Evolutionary conservation across 148 eudicot genomes (phyloP).

Genomic region (Gaultheria prostrata): DNA sequence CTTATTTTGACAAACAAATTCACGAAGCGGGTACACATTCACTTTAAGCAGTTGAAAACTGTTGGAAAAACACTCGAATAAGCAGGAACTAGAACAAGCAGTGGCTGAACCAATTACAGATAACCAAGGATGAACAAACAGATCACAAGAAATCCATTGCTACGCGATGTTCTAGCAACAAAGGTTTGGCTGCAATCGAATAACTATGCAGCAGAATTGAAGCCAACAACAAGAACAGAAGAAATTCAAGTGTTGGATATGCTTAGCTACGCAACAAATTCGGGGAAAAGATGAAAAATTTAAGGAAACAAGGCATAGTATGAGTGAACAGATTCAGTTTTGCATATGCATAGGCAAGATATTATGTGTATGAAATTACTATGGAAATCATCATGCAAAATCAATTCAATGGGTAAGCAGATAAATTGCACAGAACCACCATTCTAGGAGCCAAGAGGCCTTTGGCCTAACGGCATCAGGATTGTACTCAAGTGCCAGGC

Average conservation of each 20-base stretch:
- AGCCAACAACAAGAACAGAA: neutral
- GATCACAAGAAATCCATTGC: neutral
- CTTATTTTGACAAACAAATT: neutral
- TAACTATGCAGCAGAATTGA: neutral
- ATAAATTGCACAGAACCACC: neutral
- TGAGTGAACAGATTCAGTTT: constrained; percentile 1
- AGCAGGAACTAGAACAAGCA: neutral
- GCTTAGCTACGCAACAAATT: neutral
- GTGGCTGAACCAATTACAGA: neutral
- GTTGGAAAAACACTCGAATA: neutral
- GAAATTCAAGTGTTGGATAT: neutral
- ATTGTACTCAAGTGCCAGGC: too few relatives aligned
- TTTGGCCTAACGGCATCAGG: too few relatives aligned
- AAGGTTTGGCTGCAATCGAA: neutral
- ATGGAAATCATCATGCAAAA: neutral
- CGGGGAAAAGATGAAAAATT: neutral
- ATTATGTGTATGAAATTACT: neutral
- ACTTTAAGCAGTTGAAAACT: neutral
- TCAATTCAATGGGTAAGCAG: neutral
- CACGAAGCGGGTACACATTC: neutral
- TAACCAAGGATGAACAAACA: neutral
- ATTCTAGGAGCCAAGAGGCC: neutral
- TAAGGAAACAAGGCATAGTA: neutral
- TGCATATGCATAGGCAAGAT: neutral
- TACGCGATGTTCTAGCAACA: neutral